Conservation (phyloP, 257 asterid species). For the Solanum chiquidenum region DNA sequence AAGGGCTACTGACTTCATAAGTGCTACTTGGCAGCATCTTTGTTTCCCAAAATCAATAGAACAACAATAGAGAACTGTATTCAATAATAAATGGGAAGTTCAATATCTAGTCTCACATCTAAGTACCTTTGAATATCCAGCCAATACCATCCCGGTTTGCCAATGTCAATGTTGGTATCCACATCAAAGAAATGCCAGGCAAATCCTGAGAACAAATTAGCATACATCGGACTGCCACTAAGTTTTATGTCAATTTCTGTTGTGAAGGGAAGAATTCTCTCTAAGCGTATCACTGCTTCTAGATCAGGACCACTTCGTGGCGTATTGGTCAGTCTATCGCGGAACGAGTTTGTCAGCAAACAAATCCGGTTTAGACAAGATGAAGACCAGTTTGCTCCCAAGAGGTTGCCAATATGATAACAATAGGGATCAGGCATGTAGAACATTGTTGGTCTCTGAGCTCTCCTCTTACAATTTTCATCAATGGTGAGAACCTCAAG, state of each 20-base stretch:
- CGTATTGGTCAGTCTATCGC: not conserved
- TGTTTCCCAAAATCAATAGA: not conserved
- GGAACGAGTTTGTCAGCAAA: not conserved
- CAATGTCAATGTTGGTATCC: slow-evolving; percentile 2
- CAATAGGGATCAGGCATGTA: not conserved
- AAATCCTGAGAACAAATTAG: not conserved
- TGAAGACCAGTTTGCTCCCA: slow-evolving; percentile 6
- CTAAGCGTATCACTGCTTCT: not conserved
- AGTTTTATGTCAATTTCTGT: not conserved
- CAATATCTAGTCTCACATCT: not conserved
- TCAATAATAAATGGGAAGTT: not conserved
- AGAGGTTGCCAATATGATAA: not conserved
- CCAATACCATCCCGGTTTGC: not conserved
- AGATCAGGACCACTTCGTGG: not conserved
- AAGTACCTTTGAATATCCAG: not conserved
- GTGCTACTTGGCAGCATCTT: not conserved
- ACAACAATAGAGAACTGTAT: not conserved
- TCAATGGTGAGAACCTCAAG: not conserved
- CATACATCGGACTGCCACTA: not conserved
- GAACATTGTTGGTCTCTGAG: not conserved
- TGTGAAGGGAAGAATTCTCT: not conserved
- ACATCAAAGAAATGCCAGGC: slow-evolving; percentile 1
- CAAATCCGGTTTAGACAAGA: not conserved
- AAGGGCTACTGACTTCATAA: not conserved
- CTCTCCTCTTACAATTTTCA: not conserved